phyloP scores from a whole-genome alignment of 1,284 basidiomycete species.

The Malassezia psittaci region DNA sequence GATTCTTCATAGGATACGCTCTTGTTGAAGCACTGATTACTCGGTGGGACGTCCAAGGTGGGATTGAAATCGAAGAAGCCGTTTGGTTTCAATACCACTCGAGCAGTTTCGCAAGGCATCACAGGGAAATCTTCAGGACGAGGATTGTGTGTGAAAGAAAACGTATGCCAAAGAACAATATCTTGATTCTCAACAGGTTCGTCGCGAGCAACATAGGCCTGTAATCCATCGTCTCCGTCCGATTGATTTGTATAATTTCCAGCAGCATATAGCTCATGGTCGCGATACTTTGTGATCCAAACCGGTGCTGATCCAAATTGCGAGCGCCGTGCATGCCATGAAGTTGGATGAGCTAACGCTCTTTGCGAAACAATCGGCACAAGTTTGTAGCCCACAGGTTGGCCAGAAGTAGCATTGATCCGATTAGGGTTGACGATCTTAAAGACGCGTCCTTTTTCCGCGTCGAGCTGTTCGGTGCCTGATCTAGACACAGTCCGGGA shows the following conservation, averaged over 20 bases:
- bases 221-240: slow-evolving; percentile 58
- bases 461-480: slow-evolving; percentile 45
- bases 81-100: slow-evolving; percentile 65
- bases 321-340: slow-evolving; percentile 67
- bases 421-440: slow-evolving; percentile 48
- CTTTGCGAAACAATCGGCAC: slow-evolving; percentile 58
- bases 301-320: slow-evolving; percentile 65
- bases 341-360: slow-evolving; percentile 61
- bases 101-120: slow-evolving; percentile 75
- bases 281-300: slow-evolving; percentile 60
- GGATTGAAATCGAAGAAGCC: slow-evolving; percentile 77
- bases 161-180: slow-evolving; percentile 64
- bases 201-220: slow-evolving; percentile 57
- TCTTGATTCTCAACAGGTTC: slow-evolving; percentile 63
- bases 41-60: slow-evolving; percentile 70
- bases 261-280: slow-evolving; percentile 69
- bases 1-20: slow-evolving; percentile 9
- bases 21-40: slow-evolving; percentile 57
- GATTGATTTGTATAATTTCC: slow-evolving; percentile 78
- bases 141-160: slow-evolving; percentile 72
- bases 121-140: slow-evolving; percentile 72
- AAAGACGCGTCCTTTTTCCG: slow-evolving; percentile 45
- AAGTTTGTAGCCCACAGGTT: slow-evolving; percentile 61
- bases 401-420: slow-evolving; percentile 51
- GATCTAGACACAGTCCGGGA: slow-evolving; percentile 41